phyloP scores from a whole-genome alignment of 805 yeast species.

The Candida corydali region DNA sequence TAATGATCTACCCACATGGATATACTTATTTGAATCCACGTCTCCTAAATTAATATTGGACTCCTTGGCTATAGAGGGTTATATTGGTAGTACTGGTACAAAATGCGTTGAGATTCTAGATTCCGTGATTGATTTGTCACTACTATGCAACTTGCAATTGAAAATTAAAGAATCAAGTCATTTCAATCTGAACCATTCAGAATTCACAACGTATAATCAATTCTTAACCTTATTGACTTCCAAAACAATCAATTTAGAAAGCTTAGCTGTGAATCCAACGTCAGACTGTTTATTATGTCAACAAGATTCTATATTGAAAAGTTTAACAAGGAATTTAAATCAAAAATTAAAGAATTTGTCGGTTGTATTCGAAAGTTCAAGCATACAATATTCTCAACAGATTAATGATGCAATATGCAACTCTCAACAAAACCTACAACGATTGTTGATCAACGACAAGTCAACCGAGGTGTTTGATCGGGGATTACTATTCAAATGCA shows the following conservation, averaged over 20 bases:
- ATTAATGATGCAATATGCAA: slow-evolving; percentile 5
- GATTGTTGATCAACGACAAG: slow-evolving; percentile 5
- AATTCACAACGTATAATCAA: neutral
- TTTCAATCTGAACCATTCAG: neutral
- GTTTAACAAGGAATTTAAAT: neutral
- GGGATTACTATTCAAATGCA: slow-evolving; percentile 4
- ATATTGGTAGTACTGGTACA: neutral
- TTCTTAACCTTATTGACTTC: slow-evolving; percentile 1
- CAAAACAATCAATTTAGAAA: slow-evolving; percentile 4
- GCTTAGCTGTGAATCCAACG: slow-evolving; percentile 5
- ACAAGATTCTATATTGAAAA: slow-evolving; percentile 3
- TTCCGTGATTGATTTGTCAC: slow-evolving; percentile 1
- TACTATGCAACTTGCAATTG: slow-evolving; percentile 5
- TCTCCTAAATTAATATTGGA: slow-evolving; percentile 2
- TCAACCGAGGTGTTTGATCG: slow-evolving; percentile 4
- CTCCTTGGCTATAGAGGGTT: slow-evolving; percentile 5
- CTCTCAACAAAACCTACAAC: slow-evolving; percentile 2
- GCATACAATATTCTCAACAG: slow-evolving; percentile 3
- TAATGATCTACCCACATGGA: slow-evolving; percentile 2
- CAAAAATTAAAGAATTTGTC: slow-evolving; percentile 1
- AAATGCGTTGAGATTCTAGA: slow-evolving; percentile 1
- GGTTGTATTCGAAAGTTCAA: slow-evolving; percentile 5
- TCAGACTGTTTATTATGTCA: slow-evolving; percentile 5
- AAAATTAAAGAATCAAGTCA: slow-evolving; percentile 5
- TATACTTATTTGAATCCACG: slow-evolving; percentile 2